Evolutionary conservation across 768 basidiomycete species (phyloP).

Genomic region (Agaricus subrufescens): DNA sequence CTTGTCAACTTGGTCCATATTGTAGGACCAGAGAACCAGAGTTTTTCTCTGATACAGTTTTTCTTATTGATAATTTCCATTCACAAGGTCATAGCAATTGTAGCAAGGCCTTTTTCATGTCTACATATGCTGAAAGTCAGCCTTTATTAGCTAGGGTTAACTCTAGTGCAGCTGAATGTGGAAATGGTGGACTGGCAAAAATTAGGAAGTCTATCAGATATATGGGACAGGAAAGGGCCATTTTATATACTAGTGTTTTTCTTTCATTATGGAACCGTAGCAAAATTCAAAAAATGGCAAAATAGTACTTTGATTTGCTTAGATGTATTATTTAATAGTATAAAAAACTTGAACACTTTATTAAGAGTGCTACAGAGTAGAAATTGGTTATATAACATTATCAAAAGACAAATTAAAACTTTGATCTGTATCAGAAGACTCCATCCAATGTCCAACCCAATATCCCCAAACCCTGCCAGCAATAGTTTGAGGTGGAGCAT

Average conservation of each 20-base stretch:
- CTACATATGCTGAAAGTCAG: conserved; percentile 21
- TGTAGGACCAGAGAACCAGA: conserved; percentile 21
- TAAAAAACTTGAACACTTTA: no score
- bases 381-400: no score
- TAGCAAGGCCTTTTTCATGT: conserved; percentile 22
- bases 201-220: conserved; percentile 26
- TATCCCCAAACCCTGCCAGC: no score
- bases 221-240: conserved; percentile 25
- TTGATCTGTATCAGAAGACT: no score
- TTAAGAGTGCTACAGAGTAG: no score
- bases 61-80: conserved; percentile 31
- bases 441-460: no score
- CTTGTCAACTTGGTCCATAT: conserved; percentile 28
- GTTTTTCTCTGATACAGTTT: conserved; percentile 28
- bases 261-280: conserved; percentile 18
- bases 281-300: conserved; percentile 9
- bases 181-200: conserved; percentile 7
- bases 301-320: no score
- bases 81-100: conserved; percentile 28
- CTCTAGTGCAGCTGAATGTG: neutral
- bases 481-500: no score
- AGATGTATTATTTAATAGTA: no score
- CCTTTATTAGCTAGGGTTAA: neutral
- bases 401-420: no score
- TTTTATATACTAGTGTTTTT: conserved; percentile 23